Conservation (phyloP, 305 asterid species). For the Plantago rigida region DNA sequence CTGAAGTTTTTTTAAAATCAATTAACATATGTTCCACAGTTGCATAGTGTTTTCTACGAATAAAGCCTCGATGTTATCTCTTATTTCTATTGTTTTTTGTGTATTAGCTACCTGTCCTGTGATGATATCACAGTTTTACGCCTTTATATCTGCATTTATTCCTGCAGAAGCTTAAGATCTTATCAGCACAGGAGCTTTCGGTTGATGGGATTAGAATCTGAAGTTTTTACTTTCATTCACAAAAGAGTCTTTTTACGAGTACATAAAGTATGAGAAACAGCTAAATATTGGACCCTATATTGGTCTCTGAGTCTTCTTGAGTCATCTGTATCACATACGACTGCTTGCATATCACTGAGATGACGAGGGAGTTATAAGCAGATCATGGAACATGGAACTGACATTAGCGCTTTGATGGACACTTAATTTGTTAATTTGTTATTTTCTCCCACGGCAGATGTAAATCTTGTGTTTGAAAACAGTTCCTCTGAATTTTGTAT, state of each 20-base stretch:
- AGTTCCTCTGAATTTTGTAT: background rate
- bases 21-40: too few species aligned
- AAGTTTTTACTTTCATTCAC: conserved; percentile 20
- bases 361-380: background rate
- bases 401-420: background rate
- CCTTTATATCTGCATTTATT: conserved; percentile 14
- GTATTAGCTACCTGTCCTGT: too few species aligned
- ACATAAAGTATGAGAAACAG: conserved; percentile 17
- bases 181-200: conserved; percentile 43
- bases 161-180: conserved; percentile 74
- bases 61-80: background rate
- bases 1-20: too few species aligned
- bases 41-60: too few species aligned
- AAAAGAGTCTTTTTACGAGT: conserved; percentile 6
- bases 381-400: too few species aligned
- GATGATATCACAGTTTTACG: too few species aligned
- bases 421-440: background rate
- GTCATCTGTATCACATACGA: too few species aligned
- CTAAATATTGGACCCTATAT: too few species aligned
- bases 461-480: background rate
- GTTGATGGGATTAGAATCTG: conserved; percentile 34
- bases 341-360: too few species aligned
- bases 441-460: conserved; percentile 1
- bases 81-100: background rate
- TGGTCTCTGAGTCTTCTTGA: too few species aligned